phyloP scores from a whole-genome alignment of 78 protist species.

The Mantamonas sphyraenae region DNA sequence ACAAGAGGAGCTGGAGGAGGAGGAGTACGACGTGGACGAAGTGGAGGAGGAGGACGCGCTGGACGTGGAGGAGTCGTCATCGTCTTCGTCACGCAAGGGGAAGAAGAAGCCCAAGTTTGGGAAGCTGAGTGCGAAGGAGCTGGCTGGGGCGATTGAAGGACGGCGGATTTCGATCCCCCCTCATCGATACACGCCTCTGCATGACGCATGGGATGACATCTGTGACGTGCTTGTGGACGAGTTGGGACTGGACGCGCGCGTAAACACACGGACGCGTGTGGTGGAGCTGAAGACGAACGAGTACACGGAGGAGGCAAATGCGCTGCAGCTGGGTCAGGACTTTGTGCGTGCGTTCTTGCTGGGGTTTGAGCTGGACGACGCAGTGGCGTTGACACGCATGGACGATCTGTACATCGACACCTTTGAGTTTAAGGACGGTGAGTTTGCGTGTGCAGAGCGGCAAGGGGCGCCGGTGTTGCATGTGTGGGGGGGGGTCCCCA shows the following conservation, averaged over 20 bases:
- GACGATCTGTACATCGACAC: slow-evolving; percentile 95
- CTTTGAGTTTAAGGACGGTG: slow-evolving; percentile 87
- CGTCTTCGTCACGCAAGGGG: too few relatives aligned
- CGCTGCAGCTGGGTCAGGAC: slow-evolving; percentile 88
- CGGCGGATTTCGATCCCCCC: too few relatives aligned
- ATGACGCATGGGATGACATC: slow-evolving; percentile 76
- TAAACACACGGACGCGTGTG: slow-evolving; percentile 63
- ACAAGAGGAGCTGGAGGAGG: too few relatives aligned
- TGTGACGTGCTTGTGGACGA: slow-evolving; percentile 92
- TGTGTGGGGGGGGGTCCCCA: too few relatives aligned
- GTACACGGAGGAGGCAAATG: slow-evolving; percentile 52
- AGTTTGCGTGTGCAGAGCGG: not conserved
- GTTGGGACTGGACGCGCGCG: slow-evolving; percentile 80
- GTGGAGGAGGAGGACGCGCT: too few relatives aligned
- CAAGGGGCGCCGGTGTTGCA: not conserved
- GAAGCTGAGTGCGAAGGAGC: too few relatives aligned
- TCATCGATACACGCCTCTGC: slow-evolving; percentile 83
- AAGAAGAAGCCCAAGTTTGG: too few relatives aligned
- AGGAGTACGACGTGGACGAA: too few relatives aligned
- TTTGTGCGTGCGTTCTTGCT: slow-evolving; percentile 79
- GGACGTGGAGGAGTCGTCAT: too few relatives aligned
- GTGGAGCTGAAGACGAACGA: slow-evolving; percentile 78
- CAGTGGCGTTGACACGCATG: slow-evolving; percentile 91
- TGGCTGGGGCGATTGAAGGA: too few relatives aligned
- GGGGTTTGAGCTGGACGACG: slow-evolving; percentile 93